Evolutionary conservation across 2,329 filamentous ascomycete genomes (phyloP), one percentile per base, ranked within the genome.

Genomic region (Botrytis aclada): DNA sequence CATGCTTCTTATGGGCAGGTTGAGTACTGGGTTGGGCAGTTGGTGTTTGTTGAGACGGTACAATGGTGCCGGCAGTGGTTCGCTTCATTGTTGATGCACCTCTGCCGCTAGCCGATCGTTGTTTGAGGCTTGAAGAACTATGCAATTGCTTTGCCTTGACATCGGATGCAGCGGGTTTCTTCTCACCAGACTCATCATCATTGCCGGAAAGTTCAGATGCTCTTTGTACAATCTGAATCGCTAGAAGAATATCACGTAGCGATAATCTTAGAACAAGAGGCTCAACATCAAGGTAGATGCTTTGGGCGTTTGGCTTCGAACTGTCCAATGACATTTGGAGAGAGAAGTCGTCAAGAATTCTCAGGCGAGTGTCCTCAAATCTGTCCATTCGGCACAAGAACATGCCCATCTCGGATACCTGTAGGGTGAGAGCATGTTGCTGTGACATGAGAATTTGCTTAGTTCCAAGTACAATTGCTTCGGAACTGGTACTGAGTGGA

Each of bases 371-470:
- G 5, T 93, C 94, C 77, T 99, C 95, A 77, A 98, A 98, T 75
- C 91, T 93, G 82, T 99, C 97, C 96, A 99, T 99, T 20, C 96
- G 92, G 80, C 97, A 99, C 45, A 99, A 83, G 81, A 98, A 99
- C 96, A 99, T 99, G 77, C 96, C 96, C 70, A 98, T 89, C 80
- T 98, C 91, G 12, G 94, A 95, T 4, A 99, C 90, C 80, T 99
- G 95, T 80, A 99, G 88, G 0, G 96, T 98, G 77, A 97, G 88
- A 14, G 95, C 93, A 83, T 98, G 94, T 81, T 99, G 97, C 78
- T 97, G 93, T 2, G 95, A 97, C 18, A 98, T 87, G 2, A 98
- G 86, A 20, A 98, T 90, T 81, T 99, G 95, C 81, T 98, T 97
- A 3, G 95, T 97, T 66, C 94, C 93, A 37, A 99, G 86, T 0